Evolutionary conservation across 1,284 basidiomycete species (phyloP).

Genomic region (Waitea zeae): DNA sequence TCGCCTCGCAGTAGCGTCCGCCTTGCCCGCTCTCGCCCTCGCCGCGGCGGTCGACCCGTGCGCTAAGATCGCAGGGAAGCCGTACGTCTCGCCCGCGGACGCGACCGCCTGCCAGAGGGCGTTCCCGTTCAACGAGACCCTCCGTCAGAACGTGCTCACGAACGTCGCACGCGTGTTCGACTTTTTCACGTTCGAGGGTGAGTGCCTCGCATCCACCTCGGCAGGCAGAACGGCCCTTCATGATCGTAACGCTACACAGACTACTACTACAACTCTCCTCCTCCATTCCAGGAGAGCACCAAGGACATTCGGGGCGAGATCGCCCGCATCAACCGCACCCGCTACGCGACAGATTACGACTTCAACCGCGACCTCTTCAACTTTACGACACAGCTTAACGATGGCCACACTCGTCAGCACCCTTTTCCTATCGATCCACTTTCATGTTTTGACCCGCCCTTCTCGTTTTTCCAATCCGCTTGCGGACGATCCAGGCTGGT

Average conservation of each 20-base stretch:
- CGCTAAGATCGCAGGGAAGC: slow-evolving; percentile 26
- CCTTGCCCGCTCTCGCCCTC: too few species aligned
- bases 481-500: slow-evolving; percentile 39
- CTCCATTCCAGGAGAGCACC: slow-evolving; percentile 44
- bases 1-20: too few species aligned
- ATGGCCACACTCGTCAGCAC: slow-evolving; percentile 41
- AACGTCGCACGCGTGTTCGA: slow-evolving; percentile 38
- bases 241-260: too few species aligned
- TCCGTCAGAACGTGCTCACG: slow-evolving; percentile 38
- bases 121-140: slow-evolving; percentile 46
- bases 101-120: slow-evolving; percentile 40
- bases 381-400: slow-evolving; percentile 38
- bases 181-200: slow-evolving; percentile 51
- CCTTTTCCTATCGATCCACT: neutral
- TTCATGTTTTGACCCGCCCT: neutral
- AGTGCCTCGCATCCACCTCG: too few species aligned
- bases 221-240: too few species aligned
- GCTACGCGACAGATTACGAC: slow-evolving; percentile 38
- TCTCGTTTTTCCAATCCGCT: too few species aligned
- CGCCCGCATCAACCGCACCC: slow-evolving; percentile 26
- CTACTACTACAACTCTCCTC: slow-evolving; percentile 37
- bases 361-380: slow-evolving; percentile 42
- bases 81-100: slow-evolving; percentile 30
- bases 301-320: slow-evolving; percentile 33
- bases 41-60: slow-evolving; percentile 38